Evolutionary conservation across 495 filamentous ascomycete species (phyloP).

Genomic region (Penicillium dipodomyicola): DNA sequence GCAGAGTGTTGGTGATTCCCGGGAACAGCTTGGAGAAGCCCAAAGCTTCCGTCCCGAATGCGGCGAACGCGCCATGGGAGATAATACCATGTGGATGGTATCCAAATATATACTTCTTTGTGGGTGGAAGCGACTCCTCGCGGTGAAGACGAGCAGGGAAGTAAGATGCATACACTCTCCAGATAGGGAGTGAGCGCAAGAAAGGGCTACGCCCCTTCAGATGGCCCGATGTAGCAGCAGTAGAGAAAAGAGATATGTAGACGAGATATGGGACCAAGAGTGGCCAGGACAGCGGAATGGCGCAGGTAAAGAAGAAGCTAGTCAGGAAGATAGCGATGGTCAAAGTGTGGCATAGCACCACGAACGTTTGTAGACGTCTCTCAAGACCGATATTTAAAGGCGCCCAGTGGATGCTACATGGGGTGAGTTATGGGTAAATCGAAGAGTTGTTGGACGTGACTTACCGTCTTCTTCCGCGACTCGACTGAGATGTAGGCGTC

Average conservation of each 20-base stretch:
- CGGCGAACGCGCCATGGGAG: conserved; percentile 88
- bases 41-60: conserved; percentile 86
- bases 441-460: background rate
- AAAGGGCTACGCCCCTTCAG: conserved; percentile 70
- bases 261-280: conserved; percentile 87
- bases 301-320: conserved; percentile 87
- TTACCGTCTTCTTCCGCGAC: conserved; percentile 5
- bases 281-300: conserved; percentile 89
- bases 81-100: conserved; percentile 98
- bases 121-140: conserved; percentile 68
- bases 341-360: conserved; percentile 83
- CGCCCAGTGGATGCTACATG: conserved; percentile 70
- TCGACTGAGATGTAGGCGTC: conserved; percentile 4
- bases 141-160: conserved; percentile 88
- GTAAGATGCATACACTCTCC: conserved; percentile 88
- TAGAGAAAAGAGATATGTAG: conserved; percentile 74
- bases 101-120: conserved; percentile 94
- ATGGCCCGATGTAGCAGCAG: conserved; percentile 67
- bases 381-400: conserved; percentile 83
- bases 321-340: conserved; percentile 71
- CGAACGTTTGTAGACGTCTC: conserved; percentile 80
- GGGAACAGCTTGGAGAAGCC: conserved; percentile 90
- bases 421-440: background rate
- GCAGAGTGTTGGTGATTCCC: conserved; percentile 87
- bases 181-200: conserved; percentile 70